phyloP scores from a whole-genome alignment of 1,284 basidiomycete species.

The Ustilago loliicola region DNA sequence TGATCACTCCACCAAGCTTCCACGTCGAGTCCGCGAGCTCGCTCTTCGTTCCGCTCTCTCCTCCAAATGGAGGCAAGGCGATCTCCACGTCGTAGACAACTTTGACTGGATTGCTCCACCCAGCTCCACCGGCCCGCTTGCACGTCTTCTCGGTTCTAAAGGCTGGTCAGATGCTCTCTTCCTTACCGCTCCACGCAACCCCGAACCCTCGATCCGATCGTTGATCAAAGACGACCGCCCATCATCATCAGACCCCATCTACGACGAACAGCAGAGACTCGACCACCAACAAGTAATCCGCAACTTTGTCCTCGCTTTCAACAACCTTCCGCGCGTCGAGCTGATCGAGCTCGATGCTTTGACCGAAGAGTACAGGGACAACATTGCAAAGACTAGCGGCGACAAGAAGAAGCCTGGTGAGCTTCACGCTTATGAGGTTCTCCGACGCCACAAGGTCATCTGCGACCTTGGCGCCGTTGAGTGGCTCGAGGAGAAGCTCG shows the following conservation, averaged over 20 bases:
- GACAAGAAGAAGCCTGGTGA: conserved; percentile 70
- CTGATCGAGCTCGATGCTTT: conserved; percentile 64
- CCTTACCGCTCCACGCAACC: conserved; percentile 65
- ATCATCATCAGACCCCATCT: conserved; percentile 61
- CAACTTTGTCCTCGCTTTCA: conserved; percentile 61
- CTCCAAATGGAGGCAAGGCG: conserved; percentile 80
- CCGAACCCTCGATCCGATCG: conserved; percentile 39
- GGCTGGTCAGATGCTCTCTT: conserved; percentile 65
- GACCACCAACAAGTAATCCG: conserved; percentile 53
- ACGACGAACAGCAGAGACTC: conserved; percentile 54
- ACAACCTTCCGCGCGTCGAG: conserved; percentile 63
- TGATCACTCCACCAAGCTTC: conserved; percentile 89
- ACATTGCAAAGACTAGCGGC: conserved; percentile 48
- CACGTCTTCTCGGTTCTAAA: conserved; percentile 58
- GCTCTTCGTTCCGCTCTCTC: conserved; percentile 92
- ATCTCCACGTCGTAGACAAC: conserved; percentile 80
- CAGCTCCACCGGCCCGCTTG: conserved; percentile 57
- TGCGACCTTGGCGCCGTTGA: conserved; percentile 69
- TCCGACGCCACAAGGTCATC: conserved; percentile 60
- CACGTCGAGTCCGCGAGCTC: conserved; percentile 89
- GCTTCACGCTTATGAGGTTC: conserved; percentile 69
- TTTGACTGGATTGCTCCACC: conserved; percentile 72
- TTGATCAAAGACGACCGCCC: conserved; percentile 47
- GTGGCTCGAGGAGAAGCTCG: conserved; percentile 70
- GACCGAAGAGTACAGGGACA: conserved; percentile 51